Base-by-base conservation (phyloP, 805 yeast species). In the Deakozyma indianensis region DNA sequence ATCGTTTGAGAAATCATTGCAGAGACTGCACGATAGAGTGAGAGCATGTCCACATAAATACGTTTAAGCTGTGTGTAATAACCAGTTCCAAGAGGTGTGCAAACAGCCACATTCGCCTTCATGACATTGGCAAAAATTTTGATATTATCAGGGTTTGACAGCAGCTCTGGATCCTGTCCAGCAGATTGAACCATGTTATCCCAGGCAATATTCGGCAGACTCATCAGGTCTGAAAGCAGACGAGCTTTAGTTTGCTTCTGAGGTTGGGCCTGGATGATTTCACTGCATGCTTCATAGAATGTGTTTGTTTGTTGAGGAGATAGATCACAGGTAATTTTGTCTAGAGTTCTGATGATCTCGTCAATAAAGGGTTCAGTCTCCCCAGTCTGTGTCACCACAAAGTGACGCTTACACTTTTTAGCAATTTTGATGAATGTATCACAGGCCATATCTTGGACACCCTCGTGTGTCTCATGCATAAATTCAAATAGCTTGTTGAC, bases 381-480 rank as follows among this genome's bases (percentile, higher is more conserved):
- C 51, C 80, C 81, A 20, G 77, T 74, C 65, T 90, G 96, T 53
- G 76, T 80, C 43, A 83, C 81, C 35, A 90, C 95, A 64, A 92
- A 92, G 64, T 90, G 96, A 53, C 88, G 79, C 65, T 87, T 88
- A 73, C 98, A 92, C 66, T 92, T 92, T 54, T 77, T 80, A 21
- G 95, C 85, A 62, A 92, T 92, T 64, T 92, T 92, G 60, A 90
- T 90, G 61, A 92, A 92, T 0, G 99, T 92, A 64, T 92, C 99
- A 70, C 98, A 92, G 5, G 99, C 98, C 98, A 92, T 92, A 65
- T 92, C 98, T 68, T 92, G 98, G 50, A 92, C 98, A 69, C 98
- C 98, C 65, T 90, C 99, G 65, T 92, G 99, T n/a, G 96, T 87
- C 71, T 92, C 99, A 68, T 92, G 97, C 99, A 92, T 92, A 59